Evolutionary conservation across 768 basidiomycete genomes (phyloP), one percentile per base, ranked within the genome.

Genomic region (Podaxis mareebaensis): DNA sequence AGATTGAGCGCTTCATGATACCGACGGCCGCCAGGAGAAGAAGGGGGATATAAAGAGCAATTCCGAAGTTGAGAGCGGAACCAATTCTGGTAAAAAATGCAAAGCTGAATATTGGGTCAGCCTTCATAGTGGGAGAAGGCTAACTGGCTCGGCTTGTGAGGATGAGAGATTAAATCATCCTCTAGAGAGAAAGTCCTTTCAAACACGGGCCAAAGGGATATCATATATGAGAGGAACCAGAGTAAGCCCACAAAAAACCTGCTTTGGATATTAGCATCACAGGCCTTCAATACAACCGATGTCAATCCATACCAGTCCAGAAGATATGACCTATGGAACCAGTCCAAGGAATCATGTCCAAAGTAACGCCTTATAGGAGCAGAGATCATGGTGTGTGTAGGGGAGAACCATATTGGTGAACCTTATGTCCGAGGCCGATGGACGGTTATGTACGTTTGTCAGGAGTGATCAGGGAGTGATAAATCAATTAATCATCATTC

Each of bases 111-210:
- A 53, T 56, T 7, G 58, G 36, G 11, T 15, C 10, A 51, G 22
- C 12, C 8, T 11, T 20, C 22, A 7, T 4, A 4, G 24, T 28
- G 3, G 33, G 10, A 30, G 36, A 17, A 70, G 49, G 49, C 78
- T 65, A 66, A 86, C 86, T 84, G 84, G 65, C 82, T 81, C 52
- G 77, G 70, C 51, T 72, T 74, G 66, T 86, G 81, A 12, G 79
- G 79, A 67, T 85, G 79, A 59, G 74, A 79, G 49, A 90, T 89
- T 15, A 81, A 71, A 10, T 79, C 76, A 66, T 90, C 88, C 46
- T 83, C 69, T 3, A 71, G 64, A 56, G 74, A 74, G 66, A 87
- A 85, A 1, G 79, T 77, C 15, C 87, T 77, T 67, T 85, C 76
- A 67, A 78, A 86, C 8, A 84, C 78, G 2, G 81, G 76, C 3